These are phyloP conservation scores for Ascocoryne sarcoides DNA, from an alignment of 2,329 filamentous ascomycete genomes.

Conservation along the genomic window DNA sequence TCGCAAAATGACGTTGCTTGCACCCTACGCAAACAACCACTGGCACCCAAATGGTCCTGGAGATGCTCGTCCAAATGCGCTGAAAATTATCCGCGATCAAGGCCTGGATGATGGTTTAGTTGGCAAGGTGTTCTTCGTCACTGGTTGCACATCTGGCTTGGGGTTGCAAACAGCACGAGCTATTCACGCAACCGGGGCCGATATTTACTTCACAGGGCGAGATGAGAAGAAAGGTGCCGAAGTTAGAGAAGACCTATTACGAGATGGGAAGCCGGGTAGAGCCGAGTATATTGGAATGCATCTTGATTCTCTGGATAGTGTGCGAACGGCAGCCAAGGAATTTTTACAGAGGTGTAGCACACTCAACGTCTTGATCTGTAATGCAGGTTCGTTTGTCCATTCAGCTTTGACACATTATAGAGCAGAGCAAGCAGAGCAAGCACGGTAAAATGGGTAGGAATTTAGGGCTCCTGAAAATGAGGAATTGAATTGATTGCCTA, in stretches of 20 bases:
- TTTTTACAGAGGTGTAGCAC: conserved; percentile 20
- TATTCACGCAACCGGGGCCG: conserved; percentile 28
- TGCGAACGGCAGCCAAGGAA: conserved; percentile 22
- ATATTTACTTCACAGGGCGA: conserved; percentile 28
- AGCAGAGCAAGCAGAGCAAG: no score
- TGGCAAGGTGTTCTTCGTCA: conserved; percentile 30
- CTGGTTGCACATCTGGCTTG: conserved; percentile 29
- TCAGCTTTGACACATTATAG: no score
- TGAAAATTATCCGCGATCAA: conserved; percentile 24
- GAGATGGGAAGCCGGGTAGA: no score
- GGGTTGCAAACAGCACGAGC: conserved; percentile 31
- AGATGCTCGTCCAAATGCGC: conserved; percentile 26
- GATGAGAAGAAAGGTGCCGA: conserved; percentile 26
- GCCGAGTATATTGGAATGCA: conserved; percentile 28
- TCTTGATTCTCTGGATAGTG: conserved; percentile 25
- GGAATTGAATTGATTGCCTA: no score
- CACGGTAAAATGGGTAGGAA: no score
- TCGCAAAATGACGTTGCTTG: no score
- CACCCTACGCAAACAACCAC: no score
- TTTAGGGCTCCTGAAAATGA: no score
- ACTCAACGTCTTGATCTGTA: conserved; percentile 24
- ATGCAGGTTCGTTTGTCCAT: no score
- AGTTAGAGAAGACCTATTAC: conserved; percentile 30
- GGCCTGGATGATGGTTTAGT: conserved; percentile 5
- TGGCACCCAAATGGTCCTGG: conserved; percentile 23